A percentile compares a stretch with the other conserved stretches of the same genome.
phyloP scores from a whole-genome alignment of 768 basidiomycete species.

The Asterophora lycoperdoides region DNA sequence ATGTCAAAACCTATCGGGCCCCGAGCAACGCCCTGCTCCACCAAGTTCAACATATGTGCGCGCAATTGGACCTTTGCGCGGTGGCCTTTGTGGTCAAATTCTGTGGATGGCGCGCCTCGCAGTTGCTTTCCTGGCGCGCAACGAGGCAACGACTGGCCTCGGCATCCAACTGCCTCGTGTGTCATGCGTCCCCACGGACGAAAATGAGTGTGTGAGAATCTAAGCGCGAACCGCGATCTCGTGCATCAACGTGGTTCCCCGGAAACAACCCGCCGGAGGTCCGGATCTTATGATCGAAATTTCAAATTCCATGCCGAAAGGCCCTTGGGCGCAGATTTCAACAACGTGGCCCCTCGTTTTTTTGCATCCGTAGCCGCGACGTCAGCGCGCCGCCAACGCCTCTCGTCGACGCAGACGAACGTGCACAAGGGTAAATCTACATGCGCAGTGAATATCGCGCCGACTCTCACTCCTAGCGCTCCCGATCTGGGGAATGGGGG shows the following conservation, averaged over 20 bases:
- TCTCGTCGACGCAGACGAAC: not conserved
- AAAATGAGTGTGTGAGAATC: conserved; percentile 10
- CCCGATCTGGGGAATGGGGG: not conserved
- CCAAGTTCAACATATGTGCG: not conserved
- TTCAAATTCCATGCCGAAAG: not conserved
- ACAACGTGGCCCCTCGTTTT: conserved; percentile 9
- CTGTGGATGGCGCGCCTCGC: too few species aligned
- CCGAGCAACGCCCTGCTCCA: not conserved
- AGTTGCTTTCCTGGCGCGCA: too few species aligned
- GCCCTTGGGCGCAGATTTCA: conserved; percentile 2
- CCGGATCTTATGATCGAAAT: conserved; percentile 13
- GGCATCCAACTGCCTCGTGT: too few species aligned
- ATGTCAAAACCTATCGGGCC: not conserved
- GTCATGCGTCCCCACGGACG: not conserved
- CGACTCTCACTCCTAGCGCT: too few species aligned
- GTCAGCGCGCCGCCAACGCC: too few species aligned
- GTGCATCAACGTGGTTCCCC: conserved; percentile 3
- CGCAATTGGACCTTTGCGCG: not conserved
- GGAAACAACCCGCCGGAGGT: conserved; percentile 9
- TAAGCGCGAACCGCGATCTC: not conserved
- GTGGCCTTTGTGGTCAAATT: not conserved
- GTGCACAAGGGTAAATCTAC: too few species aligned
- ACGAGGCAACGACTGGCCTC: too few species aligned
- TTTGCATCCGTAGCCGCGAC: conserved; percentile 9
- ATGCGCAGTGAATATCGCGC: too few species aligned